These are phyloP conservation scores for Beauveria asiatica DNA, from an alignment of 2,329 filamentous ascomycete species.

Conservation along the genomic window DNA sequence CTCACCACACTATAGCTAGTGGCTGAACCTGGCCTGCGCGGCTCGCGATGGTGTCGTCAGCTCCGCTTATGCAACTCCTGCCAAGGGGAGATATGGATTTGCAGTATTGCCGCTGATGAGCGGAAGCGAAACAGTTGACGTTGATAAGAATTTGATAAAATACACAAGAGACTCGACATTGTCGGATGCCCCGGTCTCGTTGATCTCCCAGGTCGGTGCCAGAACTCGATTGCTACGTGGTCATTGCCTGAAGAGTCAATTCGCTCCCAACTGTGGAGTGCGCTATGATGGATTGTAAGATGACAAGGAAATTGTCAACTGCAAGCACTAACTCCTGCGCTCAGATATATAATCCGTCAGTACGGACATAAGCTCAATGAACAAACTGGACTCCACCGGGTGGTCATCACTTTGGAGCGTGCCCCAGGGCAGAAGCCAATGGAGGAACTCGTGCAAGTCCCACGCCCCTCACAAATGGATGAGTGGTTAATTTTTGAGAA, in stretches of 20 bases:
- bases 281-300: conserved; percentile 51
- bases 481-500: conserved; percentile 46
- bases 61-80: conserved; percentile 34
- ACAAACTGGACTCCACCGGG: conserved; percentile 31
- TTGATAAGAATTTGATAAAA: conserved; percentile 23
- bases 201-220: conserved; percentile 41
- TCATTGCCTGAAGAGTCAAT: conserved; percentile 38
- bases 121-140: conserved; percentile 38
- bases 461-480: conserved; percentile 46
- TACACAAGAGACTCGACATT: conserved; percentile 38
- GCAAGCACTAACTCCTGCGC: background rate
- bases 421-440: conserved; percentile 33
- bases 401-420: conserved; percentile 39
- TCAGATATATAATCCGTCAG: conserved; percentile 40
- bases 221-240: conserved; percentile 46
- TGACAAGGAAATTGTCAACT: background rate
- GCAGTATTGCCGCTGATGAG: conserved; percentile 41
- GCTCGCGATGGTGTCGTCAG: conserved; percentile 46
- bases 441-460: conserved; percentile 35
- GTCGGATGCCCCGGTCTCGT: conserved; percentile 37
- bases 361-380: conserved; percentile 37
- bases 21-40: conserved; percentile 48
- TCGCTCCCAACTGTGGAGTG: conserved; percentile 43
- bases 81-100: conserved; percentile 37
- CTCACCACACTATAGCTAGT: conserved; percentile 37